Evolutionary conservation across 2,329 filamentous ascomycete species (phyloP).

Genomic region (Clonostachys chloroleuca): DNA sequence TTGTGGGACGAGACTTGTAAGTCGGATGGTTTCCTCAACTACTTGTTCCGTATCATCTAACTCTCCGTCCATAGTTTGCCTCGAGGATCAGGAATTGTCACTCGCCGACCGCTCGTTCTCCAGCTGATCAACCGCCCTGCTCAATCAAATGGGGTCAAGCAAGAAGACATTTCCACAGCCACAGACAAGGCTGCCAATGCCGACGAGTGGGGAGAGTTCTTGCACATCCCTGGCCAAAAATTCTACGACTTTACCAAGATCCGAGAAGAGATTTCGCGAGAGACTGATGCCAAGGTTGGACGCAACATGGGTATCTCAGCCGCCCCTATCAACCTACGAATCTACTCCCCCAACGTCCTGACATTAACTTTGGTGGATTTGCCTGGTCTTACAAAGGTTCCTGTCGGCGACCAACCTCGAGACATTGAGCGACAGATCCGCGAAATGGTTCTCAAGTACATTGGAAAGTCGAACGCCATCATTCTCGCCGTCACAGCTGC

Average conservation of each 20-base stretch:
- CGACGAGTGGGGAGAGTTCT: constrained; percentile 98
- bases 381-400: constrained; percentile 93
- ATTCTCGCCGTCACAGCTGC: constrained; percentile 94
- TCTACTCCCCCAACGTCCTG: constrained; percentile 97
- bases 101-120: constrained; percentile 88
- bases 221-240: constrained; percentile 96
- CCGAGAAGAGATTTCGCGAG: constrained; percentile 91
- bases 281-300: constrained; percentile 95
- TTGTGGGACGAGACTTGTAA: constrained; percentile 97
- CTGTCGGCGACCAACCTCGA: constrained; percentile 91
- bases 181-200: constrained; percentile 84
- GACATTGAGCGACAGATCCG: constrained; percentile 96
- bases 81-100: constrained; percentile 96
- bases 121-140: constrained; percentile 92
- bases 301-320: constrained; percentile 95
- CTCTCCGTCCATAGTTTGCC: constrained; percentile 62
- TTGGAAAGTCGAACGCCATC: constrained; percentile 97
- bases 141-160: constrained; percentile 69
- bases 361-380: constrained; percentile 95
- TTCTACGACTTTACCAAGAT: constrained; percentile 99
- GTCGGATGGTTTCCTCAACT: not conserved
- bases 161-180: constrained; percentile 59
- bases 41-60: constrained; percentile 3
- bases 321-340: constrained; percentile 93
- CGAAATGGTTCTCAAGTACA: constrained; percentile 98